Base-by-base conservation (phyloP, 192 early-diverging fungal species). In the Linnemannia hyalina region DNA sequence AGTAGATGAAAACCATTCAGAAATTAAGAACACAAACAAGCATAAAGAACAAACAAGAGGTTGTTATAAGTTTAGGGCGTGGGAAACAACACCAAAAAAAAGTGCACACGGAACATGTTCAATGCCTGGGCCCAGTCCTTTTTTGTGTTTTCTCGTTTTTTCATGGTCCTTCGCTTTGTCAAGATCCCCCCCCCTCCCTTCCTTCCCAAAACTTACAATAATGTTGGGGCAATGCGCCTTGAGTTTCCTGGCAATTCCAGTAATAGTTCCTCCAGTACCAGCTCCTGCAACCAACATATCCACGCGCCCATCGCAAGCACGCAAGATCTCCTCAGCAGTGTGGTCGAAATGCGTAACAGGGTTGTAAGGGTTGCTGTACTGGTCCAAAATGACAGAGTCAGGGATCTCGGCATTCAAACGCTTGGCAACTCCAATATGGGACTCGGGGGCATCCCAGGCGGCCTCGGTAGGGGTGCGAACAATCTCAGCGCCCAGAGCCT, bases 381-480 rank as follows among this genome's bases (percentile, higher is more conserved):
- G 99, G 90, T 98, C 97, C 36, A 98, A 93, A 83, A 99, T 99
- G 77, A 97, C 94, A 22, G 98, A 97, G 89, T 97, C 94, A 47
- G 97, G 96, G 88, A 99, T 99, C 86, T 99, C 97, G 77, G 96
- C 91, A 89, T 97, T 96, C 88, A 99, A 91, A 35, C 95, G 94
- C 73, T 95, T 95, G 32, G 99, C 98, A 74, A 99, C 97, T 77
- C 96, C 96, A 87, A 99, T 99, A 88, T 99, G 98, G 44, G 97
- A 98, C 83, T 99, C 98, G 73, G 98, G 98, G 73, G 98, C 94
- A 89, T 99, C 98, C 97, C 97, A 99, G 29, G 98, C 98, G 29
- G 99, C 99, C 86, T 99, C 99, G 18, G 99, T 99, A 57, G 99
- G 99, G 40, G 99, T 99, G 78, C 99, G 96, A 77, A 98, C 94